These are phyloP conservation scores for Trichomonascus vanleenenianus DNA, from an alignment of 805 yeast genomes.

Conservation along the genomic window DNA sequence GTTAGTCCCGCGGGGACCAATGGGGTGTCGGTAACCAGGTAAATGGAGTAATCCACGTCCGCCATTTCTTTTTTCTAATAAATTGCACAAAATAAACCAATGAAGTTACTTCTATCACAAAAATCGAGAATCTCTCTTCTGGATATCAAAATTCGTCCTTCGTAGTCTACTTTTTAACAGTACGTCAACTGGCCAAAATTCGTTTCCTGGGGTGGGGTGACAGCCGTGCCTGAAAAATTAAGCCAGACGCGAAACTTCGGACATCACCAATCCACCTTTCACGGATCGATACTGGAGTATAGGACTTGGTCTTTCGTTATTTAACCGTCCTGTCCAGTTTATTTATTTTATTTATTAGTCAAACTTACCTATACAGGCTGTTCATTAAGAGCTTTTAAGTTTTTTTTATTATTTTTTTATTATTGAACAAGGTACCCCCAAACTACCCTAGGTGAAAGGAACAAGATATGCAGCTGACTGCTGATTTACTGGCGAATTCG, in stretches of 20 bases:
- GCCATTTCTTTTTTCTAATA: neutral
- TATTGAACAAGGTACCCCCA: neutral
- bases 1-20: conserved; percentile 57
- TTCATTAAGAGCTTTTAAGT: neutral
- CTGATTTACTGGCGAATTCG: conserved; percentile 41
- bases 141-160: neutral
- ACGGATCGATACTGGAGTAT: too few relatives aligned
- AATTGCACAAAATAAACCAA: too few relatives aligned
- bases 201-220: too few relatives aligned
- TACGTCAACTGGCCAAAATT: too few relatives aligned
- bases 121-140: neutral
- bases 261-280: too few relatives aligned
- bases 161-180: neutral
- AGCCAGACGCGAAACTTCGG: too few relatives aligned
- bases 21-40: conserved; percentile 73
- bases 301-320: too few relatives aligned
- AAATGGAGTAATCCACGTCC: conserved; percentile 49
- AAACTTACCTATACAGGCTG: neutral
- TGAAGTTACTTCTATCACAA: neutral
- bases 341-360: neutral
- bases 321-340: neutral
- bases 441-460: too few relatives aligned
- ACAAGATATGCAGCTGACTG: conserved; percentile 52
- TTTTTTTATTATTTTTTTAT: neutral
- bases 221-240: neutral